These are phyloP conservation scores for Heracleum sosnowskyi DNA, from an alignment of 129 eudicot species.

Conservation along the genomic window DNA sequence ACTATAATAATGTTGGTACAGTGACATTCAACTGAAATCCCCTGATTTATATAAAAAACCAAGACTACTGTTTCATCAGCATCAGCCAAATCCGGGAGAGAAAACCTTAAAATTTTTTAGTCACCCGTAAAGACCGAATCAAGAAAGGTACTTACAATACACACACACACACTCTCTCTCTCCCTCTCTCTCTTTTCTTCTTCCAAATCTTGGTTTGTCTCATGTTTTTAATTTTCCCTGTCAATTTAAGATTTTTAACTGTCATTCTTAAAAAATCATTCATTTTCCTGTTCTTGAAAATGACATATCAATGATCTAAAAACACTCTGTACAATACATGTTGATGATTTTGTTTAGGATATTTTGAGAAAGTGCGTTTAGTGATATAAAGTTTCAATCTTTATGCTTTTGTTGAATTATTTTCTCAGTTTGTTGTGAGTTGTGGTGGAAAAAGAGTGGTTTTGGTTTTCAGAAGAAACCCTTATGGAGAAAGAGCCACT, in stretches of 20 bases:
- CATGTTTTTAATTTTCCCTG: not conserved
- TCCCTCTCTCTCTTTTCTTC: not conserved
- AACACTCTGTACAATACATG: not conserved
- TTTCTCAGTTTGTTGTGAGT: not conserved
- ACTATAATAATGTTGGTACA: not conserved
- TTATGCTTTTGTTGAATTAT: not conserved
- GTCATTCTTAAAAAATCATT: not conserved
- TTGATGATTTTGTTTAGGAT: not conserved
- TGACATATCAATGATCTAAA: no score
- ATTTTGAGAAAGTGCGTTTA: not conserved
- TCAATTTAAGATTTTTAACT: not conserved
- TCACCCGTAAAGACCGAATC: conserved; percentile 8
- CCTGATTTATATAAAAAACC: not conserved
- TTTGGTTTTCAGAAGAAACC: conserved; percentile 20
- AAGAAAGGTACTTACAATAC: not conserved
- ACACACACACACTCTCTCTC: no score
- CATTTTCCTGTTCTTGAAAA: not conserved
- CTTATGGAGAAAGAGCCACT: conserved; percentile 68
- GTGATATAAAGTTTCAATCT: conserved; percentile 1
- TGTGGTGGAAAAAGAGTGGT: conserved; percentile 3
- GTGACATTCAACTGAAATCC: not conserved
- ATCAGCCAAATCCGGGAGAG: conserved; percentile 3
- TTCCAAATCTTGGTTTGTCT: not conserved
- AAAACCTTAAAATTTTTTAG: not conserved
- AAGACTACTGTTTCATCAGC: not conserved